Percentiles rank a stretch among this genome's conserved stretches.
Evolutionary conservation across 192 early-diverging fungal species (phyloP).

Genomic region (Fimicolochytrium jonesii): DNA sequence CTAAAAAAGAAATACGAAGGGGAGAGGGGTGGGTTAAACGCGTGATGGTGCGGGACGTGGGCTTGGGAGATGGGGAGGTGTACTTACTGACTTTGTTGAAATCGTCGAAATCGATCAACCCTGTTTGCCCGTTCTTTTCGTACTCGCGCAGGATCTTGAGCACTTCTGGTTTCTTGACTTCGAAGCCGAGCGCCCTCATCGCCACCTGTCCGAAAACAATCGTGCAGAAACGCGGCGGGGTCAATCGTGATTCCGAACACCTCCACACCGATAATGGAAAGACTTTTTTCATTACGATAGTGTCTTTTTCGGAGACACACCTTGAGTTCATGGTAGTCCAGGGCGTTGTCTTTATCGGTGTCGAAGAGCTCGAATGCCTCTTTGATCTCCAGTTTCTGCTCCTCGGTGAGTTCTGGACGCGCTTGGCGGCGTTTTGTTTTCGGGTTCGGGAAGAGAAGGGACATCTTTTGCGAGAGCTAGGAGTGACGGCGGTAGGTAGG

Average conservation of each 20-base stretch:
- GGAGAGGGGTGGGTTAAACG: neutral
- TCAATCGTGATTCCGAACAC: no score
- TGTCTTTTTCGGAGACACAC: no score
- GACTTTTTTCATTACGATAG: no score
- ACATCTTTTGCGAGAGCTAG: no score
- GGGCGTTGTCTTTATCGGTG: conserved; percentile 74
- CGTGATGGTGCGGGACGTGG: neutral
- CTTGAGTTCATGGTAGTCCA: conserved; percentile 84
- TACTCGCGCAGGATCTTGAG: conserved; percentile 62
- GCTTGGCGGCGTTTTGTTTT: conserved; percentile 34
- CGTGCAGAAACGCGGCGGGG: no score
- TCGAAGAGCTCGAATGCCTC: conserved; percentile 98
- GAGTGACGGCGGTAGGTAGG: no score
- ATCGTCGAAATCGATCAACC: conserved; percentile 61
- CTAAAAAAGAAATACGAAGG: conserved; percentile 6
- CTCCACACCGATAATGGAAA: no score
- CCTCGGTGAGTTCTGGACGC: conserved; percentile 56
- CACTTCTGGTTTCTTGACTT: conserved; percentile 77
- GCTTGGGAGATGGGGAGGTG: neutral
- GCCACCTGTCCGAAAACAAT: no score
- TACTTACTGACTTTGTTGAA: conserved; percentile 68
- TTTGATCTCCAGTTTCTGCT: conserved; percentile 85
- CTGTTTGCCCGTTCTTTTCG: conserved; percentile 50
- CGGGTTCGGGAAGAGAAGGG: conserved; percentile 21
- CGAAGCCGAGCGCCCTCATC: conserved; percentile 80